Base-by-base conservation (phyloP, 306 rosid genomes). In the Pterocarpus macrocarpus region DNA sequence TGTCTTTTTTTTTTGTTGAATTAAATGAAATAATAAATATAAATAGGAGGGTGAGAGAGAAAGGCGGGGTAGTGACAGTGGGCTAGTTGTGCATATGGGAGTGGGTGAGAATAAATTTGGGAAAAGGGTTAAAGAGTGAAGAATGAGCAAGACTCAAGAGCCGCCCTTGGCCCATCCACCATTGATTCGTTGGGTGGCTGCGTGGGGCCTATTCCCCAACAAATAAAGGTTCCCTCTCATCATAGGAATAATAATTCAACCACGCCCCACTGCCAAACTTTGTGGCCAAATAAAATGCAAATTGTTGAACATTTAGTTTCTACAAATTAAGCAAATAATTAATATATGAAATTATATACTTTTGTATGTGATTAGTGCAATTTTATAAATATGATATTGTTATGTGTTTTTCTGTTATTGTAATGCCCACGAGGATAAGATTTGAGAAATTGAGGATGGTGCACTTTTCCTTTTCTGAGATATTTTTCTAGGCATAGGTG, bases 81-180 rank as follows among this genome's bases (percentile, higher is more conserved):
- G 44, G 75, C 43, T 7, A 50, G 61, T 28, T 49, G 45, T 32
- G 43, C 13, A 3, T 28, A 12, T 45, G 38, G 35, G 45, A 41
- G 35, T 39, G 69, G 75, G 55, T 5, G 71, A 79, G 83, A 70
- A 79, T 79, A 69, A 79, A 57, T 68, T 28, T 2, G 16, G 4
- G 28, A 63, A 63, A 34, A 2, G 14, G 2, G 12, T n/a, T 13
- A 38, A 65, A 47, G 44, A 57, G 32, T 3, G 57, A 50, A 64
- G 79, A 71, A 22, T 83, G 82, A 77, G 32, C 2, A 28, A 33
- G 75, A 83, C 83, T 45, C 22, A 35, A 6, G 16, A 58, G 81
- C 77, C 77, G 81, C 81, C 84, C 83, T 66, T 73, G 83, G 77
- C 87, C 87, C 83, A 78, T 77, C 34, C 7, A 67, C 28, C 47